Evolutionary conservation across 176 grass and related monocot species (phyloP).

Genomic region (Juncus inflexus): DNA sequence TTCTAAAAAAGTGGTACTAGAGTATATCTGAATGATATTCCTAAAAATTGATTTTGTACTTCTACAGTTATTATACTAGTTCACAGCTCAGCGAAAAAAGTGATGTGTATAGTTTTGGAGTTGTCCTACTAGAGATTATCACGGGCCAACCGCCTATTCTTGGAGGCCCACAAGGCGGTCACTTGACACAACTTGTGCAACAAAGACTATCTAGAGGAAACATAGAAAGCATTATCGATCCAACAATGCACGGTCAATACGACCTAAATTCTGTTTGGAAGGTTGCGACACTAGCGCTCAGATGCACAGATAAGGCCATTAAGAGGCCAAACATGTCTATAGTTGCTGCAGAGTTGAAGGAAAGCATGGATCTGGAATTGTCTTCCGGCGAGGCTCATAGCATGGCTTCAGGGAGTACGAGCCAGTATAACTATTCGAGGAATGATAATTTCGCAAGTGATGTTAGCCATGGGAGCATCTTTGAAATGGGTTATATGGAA

Average conservation of each 20-base stretch:
- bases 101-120: conserved; percentile 44
- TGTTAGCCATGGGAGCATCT: not conserved
- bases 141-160: conserved; percentile 35
- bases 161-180: not conserved
- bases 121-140: conserved; percentile 43
- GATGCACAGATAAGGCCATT: conserved; percentile 14
- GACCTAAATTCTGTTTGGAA: conserved; percentile 53
- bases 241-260: conserved; percentile 32
- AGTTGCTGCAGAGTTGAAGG: conserved; percentile 37
- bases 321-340: conserved; percentile 44
- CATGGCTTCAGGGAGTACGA: not conserved
- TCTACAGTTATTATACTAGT: conserved; percentile 28
- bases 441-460: not conserved
- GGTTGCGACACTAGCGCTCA: conserved; percentile 28
- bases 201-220: conserved; percentile 37
- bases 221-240: conserved; percentile 39
- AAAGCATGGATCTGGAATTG: conserved; percentile 36
- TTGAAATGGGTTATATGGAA: no score
- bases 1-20: conserved; percentile 1
- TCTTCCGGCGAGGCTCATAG: not conserved
- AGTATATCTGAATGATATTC: not conserved
- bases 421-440: not conserved
- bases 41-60: not conserved
- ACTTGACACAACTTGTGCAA: conserved; percentile 30
- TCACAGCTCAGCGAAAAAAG: conserved; percentile 43